Conservation (phyloP, 345 rosid species). For the Anastatica hierochuntica region DNA sequence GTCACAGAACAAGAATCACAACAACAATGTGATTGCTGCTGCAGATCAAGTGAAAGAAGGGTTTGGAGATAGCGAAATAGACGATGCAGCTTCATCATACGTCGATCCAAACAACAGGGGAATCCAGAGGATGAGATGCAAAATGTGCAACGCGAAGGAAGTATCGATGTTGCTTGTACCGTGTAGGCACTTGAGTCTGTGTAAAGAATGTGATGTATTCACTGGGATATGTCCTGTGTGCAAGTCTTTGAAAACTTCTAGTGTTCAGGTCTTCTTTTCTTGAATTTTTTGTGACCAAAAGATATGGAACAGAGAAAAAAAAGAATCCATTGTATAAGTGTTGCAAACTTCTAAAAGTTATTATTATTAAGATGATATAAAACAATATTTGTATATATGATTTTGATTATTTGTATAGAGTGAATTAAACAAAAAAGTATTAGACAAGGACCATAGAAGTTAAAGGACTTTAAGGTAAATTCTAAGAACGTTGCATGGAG, state of each 20-base stretch:
- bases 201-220: slow-evolving; percentile 62
- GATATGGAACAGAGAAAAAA: not conserved
- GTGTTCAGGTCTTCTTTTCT: slow-evolving; percentile 41
- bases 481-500: no score
- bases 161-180: slow-evolving; percentile 65
- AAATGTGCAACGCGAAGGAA: slow-evolving; percentile 58
- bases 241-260: slow-evolving; percentile 50
- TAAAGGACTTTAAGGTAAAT: no score
- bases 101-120: slow-evolving; percentile 5
- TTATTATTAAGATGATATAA: no score
- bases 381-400: no score
- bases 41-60: slow-evolving; percentile 51
- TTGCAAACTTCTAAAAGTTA: not conserved
- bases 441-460: no score
- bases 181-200: slow-evolving; percentile 81
- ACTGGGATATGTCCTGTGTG: slow-evolving; percentile 66
- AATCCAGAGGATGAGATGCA: slow-evolving; percentile 32
- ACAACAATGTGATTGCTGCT: slow-evolving; percentile 16
- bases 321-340: not conserved
- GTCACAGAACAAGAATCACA: slow-evolving; percentile 32
- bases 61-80: slow-evolving; percentile 68
- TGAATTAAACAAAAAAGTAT: no score
- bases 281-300: slow-evolving; percentile 1
- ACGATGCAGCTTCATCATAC: slow-evolving; percentile 51
- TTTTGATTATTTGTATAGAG: no score